Evolutionary conservation across 345 rosid genomes (phyloP).

Genomic region (Linum lewisii): DNA sequence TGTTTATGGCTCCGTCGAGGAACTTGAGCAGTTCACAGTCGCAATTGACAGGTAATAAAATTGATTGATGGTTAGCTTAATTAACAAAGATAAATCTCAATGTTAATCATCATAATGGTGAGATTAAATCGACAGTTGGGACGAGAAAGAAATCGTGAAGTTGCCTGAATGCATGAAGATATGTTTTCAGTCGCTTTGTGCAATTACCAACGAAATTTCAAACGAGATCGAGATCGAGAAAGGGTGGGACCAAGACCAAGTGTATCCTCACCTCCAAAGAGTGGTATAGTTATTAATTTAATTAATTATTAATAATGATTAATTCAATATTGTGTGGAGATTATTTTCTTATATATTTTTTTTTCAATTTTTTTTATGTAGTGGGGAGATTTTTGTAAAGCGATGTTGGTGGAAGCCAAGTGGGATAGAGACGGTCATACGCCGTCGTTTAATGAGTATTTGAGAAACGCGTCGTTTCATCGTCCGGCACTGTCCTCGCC

Average conservation of each 20-base stretch:
- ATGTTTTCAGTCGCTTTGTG: conserved; percentile 29
- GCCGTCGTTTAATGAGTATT: conserved; percentile 35
- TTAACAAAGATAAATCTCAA: background rate
- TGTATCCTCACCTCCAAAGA: conserved; percentile 21
- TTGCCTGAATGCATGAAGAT: conserved; percentile 41
- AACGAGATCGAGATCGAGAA: conserved; percentile 25
- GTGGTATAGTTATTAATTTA: conserved; percentile 20
- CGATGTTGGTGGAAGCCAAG: conserved; percentile 39
- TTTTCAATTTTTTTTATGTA: conserved; percentile 6
- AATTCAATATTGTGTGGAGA: no score
- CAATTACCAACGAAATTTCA: conserved; percentile 26
- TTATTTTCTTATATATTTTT: no score
- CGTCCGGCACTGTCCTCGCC: conserved; percentile 28
- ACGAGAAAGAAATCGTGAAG: conserved; percentile 11
- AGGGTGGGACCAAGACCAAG: conserved; percentile 11
- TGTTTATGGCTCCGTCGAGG: conserved; percentile 40
- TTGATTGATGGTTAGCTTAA: no score
- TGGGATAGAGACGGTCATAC: conserved; percentile 28
- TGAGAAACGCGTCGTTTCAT: conserved; percentile 33
- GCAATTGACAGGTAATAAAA: conserved; percentile 29
- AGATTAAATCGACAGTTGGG: conserved; percentile 25
- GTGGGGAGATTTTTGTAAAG: conserved; percentile 49
- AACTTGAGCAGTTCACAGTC: conserved; percentile 33
- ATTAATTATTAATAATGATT: no score
- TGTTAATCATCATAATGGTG: background rate